phyloP scores from a whole-genome alignment of 192 early-diverging fungal genomes.

The Funneliformis geosporum region DNA sequence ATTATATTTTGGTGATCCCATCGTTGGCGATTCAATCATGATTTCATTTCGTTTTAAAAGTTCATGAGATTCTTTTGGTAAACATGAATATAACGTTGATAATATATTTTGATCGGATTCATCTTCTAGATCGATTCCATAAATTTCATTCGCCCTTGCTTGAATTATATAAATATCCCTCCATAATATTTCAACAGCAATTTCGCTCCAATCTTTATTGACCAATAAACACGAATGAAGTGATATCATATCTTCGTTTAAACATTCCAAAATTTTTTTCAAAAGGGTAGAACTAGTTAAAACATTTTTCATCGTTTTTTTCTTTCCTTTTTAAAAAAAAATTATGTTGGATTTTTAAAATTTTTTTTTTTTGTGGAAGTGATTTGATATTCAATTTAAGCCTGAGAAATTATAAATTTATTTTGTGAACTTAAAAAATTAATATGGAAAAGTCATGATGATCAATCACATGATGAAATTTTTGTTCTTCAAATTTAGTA shows the following conservation, averaged over 20 bases:
- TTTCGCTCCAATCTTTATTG: not conserved
- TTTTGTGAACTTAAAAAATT: no score
- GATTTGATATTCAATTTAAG: no score
- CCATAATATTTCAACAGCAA: not conserved
- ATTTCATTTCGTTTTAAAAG: not conserved
- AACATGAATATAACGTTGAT: not conserved
- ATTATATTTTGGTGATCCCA: not conserved
- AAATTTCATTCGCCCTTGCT: not conserved
- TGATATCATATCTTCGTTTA: not conserved
- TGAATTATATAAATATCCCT: not conserved
- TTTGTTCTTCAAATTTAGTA: no score
- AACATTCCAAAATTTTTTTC: no score
- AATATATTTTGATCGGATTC: not conserved
- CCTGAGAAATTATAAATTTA: no score
- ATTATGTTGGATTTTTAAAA: no score
- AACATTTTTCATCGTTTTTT: no score
- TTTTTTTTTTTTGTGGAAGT: no score
- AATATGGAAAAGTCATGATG: no score
- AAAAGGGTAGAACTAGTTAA: no score
- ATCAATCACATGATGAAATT: no score
- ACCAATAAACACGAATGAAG: not conserved
- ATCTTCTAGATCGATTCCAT: not conserved
- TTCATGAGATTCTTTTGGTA: not conserved
- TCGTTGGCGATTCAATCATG: not conserved
- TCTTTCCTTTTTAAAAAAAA: no score